Evolutionary conservation across 2,329 filamentous ascomycete species (phyloP).

Genomic region (Thermothelomyces thermophilus): DNA sequence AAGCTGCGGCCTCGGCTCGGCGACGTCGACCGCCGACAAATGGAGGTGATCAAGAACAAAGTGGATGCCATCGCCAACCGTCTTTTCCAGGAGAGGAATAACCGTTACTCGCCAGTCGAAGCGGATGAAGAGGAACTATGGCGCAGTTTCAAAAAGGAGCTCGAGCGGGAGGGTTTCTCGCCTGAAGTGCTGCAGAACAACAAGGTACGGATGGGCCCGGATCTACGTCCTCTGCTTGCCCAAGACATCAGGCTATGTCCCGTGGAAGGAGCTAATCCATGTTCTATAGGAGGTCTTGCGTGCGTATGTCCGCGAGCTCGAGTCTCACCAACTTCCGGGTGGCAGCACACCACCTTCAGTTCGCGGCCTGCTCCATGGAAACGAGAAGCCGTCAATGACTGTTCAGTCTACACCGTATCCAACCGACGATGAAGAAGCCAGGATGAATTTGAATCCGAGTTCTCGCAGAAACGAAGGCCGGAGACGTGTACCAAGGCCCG

Average conservation of each 20-base stretch:
- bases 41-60: conserved; percentile 54
- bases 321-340: conserved; percentile 40
- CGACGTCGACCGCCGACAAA: conserved; percentile 34
- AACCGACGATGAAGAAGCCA: conserved; percentile 9
- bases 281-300: conserved; percentile 47
- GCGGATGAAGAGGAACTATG: conserved; percentile 49
- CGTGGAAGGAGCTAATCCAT: conserved; percentile 1
- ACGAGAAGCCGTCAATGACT: conserved; percentile 26
- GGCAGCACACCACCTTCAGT: conserved; percentile 43
- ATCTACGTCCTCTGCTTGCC: not conserved
- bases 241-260: not conserved
- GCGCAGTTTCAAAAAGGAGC: conserved; percentile 52
- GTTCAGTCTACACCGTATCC: conserved; percentile 20
- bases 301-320: conserved; percentile 55
- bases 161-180: conserved; percentile 53
- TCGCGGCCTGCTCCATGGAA: conserved; percentile 46
- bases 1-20: conserved; percentile 31
- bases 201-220: conserved; percentile 41
- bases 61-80: conserved; percentile 51
- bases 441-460: conserved; percentile 9
- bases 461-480: conserved; percentile 12
- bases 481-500: conserved; percentile 4
- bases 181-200: conserved; percentile 48
- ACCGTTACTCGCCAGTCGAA: conserved; percentile 27
- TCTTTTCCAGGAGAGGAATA: conserved; percentile 39